These are phyloP conservation scores for Calocybe gambosa DNA, from an alignment of 1,284 basidiomycete species.

Conservation along the genomic window DNA sequence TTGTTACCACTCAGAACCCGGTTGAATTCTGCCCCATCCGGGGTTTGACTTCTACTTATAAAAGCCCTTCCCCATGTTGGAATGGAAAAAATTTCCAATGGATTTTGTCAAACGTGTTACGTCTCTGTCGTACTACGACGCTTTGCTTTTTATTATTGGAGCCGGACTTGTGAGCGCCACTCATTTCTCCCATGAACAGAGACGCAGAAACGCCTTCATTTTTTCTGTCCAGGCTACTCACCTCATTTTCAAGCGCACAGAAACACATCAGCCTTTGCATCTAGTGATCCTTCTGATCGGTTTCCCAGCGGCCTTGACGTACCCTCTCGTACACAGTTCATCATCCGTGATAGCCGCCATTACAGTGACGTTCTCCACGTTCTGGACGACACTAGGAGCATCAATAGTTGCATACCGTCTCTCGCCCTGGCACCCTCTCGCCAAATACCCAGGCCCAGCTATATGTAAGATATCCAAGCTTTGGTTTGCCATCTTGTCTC, in stretches of 20 bases:
- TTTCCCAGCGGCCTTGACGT: constrained; percentile 20
- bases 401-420: constrained; percentile 37
- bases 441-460: constrained; percentile 37
- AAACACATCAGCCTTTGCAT: constrained; percentile 23
- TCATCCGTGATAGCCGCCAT: constrained; percentile 12
- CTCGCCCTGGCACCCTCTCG: constrained; percentile 43
- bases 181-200: neutral
- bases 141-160: constrained; percentile 11
- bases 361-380: constrained; percentile 17
- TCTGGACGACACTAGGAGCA: constrained; percentile 21
- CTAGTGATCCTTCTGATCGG: constrained; percentile 21
- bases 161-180: constrained; percentile 13
- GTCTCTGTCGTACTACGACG: constrained; percentile 10
- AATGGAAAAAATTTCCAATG: neutral
- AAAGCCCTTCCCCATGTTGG: neutral
- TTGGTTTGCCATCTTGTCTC: constrained; percentile 26
- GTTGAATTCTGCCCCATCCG: constrained; percentile 1
- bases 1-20: neutral
- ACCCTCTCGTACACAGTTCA: constrained; percentile 17
- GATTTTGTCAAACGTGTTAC: constrained; percentile 8
- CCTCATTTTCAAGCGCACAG: constrained; percentile 27
- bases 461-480: constrained; percentile 33
- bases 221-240: constrained; percentile 20
- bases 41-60: neutral
- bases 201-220: neutral